These are phyloP conservation scores for Lactarius pseudohatsudake DNA, from an alignment of 768 basidiomycete species.

Conservation along the genomic window DNA sequence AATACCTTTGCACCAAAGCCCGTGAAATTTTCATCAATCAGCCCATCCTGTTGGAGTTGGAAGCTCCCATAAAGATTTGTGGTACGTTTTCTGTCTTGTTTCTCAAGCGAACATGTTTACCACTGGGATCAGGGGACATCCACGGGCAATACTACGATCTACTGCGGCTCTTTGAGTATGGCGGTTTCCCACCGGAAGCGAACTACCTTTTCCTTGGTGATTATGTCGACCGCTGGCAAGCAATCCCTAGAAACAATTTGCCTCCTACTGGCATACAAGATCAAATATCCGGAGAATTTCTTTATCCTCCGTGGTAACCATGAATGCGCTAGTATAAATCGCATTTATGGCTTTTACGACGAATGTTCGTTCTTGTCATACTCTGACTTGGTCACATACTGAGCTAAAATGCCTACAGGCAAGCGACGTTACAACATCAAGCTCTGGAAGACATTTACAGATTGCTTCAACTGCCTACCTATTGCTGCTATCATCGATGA, in stretches of 20 bases:
- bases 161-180: conserved; percentile 96
- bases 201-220: conserved; percentile 99
- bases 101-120: not conserved
- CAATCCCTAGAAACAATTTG: conserved; percentile 99
- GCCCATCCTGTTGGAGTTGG: conserved; percentile 95
- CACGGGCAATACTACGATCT: conserved; percentile 99
- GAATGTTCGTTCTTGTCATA: conserved; percentile 69
- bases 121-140: conserved; percentile 74
- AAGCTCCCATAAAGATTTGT: conserved; percentile 99
- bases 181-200: conserved; percentile 98
- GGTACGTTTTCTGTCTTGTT: conserved; percentile 54
- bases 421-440: conserved; percentile 99
- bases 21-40: conserved; percentile 99
- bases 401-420: conserved; percentile 50
- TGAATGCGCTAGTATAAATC: conserved; percentile 98
- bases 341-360: conserved; percentile 99
- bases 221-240: conserved; percentile 99
- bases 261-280: conserved; percentile 98
- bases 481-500: conserved; percentile 99
- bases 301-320: conserved; percentile 99
- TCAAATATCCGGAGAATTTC: conserved; percentile 99
- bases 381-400: conserved; percentile 12
- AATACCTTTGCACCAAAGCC: conserved; percentile 97
- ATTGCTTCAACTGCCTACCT: conserved; percentile 99
- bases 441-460: conserved; percentile 99